These are phyloP conservation scores for Ustilago crameri DNA, from an alignment of 1,284 basidiomycete species.

Conservation along the genomic window DNA sequence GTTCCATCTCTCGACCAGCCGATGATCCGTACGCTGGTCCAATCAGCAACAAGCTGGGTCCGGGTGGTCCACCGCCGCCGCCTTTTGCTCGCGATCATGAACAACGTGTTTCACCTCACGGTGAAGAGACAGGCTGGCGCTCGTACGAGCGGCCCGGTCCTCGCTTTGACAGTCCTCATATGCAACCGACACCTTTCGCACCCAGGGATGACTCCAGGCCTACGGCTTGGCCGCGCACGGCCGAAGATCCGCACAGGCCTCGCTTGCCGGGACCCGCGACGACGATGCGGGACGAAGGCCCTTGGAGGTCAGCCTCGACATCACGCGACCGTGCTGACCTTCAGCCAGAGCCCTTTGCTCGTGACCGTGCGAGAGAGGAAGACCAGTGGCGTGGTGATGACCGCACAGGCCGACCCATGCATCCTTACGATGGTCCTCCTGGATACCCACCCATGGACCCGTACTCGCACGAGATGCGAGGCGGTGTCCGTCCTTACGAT, in stretches of 20 bases:
- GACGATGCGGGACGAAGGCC: constrained; percentile 16
- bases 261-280: constrained; percentile 21
- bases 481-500: constrained; percentile 14
- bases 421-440: constrained; percentile 15
- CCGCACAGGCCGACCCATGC: constrained; percentile 12
- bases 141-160: constrained; percentile 17
- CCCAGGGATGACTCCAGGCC: constrained; percentile 17
- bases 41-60: constrained; percentile 4
- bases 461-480: constrained; percentile 14
- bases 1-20: constrained; percentile 7
- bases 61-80: constrained; percentile 18
- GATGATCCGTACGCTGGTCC: constrained; percentile 15
- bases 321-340: constrained; percentile 14
- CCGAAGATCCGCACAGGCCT: constrained; percentile 26
- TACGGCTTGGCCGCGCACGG: constrained; percentile 16
- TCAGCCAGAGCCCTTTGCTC: constrained; percentile 19
- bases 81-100: constrained; percentile 16
- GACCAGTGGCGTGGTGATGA: constrained; percentile 31
- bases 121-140: constrained; percentile 28
- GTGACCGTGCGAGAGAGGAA: constrained; percentile 25
- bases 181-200: constrained; percentile 9
- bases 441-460: constrained; percentile 7
- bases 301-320: constrained; percentile 19
- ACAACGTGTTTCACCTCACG: constrained; percentile 11
- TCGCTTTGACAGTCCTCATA: constrained; percentile 27